Percentiles rank a stretch among this genome's conserved stretches.
Conservation (phyloP, 2,329 filamentous ascomycete genomes). For the Cercospora sp. region DNA sequence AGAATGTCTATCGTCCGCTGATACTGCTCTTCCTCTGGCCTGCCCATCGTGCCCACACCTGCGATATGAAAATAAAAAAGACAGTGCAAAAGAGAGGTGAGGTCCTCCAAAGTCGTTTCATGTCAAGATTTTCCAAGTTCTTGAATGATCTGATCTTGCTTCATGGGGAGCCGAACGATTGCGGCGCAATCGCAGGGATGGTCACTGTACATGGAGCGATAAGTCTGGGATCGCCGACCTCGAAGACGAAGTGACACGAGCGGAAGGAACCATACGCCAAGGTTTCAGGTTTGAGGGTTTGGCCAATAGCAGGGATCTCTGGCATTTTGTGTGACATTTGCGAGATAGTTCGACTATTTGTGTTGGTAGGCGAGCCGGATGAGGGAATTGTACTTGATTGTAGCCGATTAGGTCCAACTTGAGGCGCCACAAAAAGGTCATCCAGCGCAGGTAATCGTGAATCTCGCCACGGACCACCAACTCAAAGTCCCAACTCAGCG, state of each 20-base stretch:
- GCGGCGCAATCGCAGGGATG: background rate
- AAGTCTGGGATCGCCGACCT: background rate
- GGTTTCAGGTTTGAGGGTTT: background rate
- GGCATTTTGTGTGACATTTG: background rate
- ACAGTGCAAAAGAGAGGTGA: background rate
- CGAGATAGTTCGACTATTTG: background rate
- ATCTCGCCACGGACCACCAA: too few relatives aligned
- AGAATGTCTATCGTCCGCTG: conserved; percentile 13
- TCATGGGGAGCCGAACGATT: background rate
- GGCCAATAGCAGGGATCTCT: background rate
- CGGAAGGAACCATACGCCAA: background rate
- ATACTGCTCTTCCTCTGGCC: background rate
- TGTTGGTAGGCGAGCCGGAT: background rate
- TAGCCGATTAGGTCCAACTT: background rate
- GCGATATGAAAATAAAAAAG: background rate
- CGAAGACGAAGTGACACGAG: background rate
- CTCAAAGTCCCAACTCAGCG: background rate
- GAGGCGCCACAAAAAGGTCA: background rate
- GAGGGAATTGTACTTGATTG: background rate
- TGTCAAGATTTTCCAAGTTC: background rate
- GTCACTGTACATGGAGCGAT: background rate
- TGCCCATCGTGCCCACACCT: background rate
- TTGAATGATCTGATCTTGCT: background rate
- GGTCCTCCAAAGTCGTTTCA: background rate
- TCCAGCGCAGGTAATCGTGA: background rate